Evolutionary conservation across 1,139 yeast species (phyloP), one percentile per base, ranked within the genome.

Genomic region (Diutina siamensis): DNA sequence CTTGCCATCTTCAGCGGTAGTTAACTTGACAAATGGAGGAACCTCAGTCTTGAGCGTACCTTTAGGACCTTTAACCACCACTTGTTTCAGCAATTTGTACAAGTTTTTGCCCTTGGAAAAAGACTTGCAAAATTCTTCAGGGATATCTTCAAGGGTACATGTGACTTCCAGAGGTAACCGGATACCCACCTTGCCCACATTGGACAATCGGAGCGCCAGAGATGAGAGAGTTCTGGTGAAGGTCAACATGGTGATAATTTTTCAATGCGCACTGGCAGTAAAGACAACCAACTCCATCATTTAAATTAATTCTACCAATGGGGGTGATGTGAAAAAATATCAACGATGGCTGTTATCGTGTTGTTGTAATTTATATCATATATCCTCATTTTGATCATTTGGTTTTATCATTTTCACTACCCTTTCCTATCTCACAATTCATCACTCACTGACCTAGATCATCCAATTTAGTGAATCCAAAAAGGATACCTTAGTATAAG

Each of bases 11-110:
- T 60, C 56, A 12, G 54, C 50, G 10, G 55, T 55, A 13, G 5
- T 21, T 5, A 84, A 52, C 2, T 67, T 61, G 44, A 89, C 74
- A 56, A 89, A 89, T 48, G 78, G 78, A 1, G 97, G 95, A 13
- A 88, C 68, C 17, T 77, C 77, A 41, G 85, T 61, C 48, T 67
- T 67, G 38, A 88, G 62, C 13, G 64, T 64, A 9, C 97, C 97
- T 54, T 74, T 76, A 17, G 97, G 97, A 0, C 98, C 98, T 45
- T 66, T 68, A 19, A 92, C 69, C n/a, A 75, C 73, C 38, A 85
- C 73, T 46, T 72, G 69, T 55, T 79, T 75, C 46, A 84, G 77
- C 50, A 88, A 68, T 34, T 64, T 65, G 51, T 83, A 68, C 4
- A 74, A 70, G 44, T 74, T 68, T 53, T 77, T 75, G 25, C 95